Evolutionary conservation across 306 rosid species (phyloP), one percentile per base, ranked within the genome.

Genomic region (Comarum palustre): DNA sequence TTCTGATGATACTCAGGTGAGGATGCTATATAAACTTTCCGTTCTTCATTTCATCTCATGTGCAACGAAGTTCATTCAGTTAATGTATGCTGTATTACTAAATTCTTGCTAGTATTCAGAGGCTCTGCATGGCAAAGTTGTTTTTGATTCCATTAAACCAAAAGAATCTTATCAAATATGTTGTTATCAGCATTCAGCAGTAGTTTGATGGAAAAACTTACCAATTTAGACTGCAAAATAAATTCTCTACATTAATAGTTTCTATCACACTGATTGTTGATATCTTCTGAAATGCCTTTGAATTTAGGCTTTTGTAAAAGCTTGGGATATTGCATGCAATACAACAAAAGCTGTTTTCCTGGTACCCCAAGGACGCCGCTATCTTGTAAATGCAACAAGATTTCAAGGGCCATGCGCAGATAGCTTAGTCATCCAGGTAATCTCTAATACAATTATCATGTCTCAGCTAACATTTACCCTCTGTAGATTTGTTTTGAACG

Each of bases 1-100:
- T 88, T 79, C 89, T 78, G 99, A 89, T 77, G 92, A 94, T 83
- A 89, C 96, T 50, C 85, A 80, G 97, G 99, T 86, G 66, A 82
- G 67, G 67, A 59, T 54, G 20, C 11, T 20, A 20, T 52, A 20
- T 68, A 25, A n/a, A 61, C 17, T 7, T 47, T 52, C 29, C 29
- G 45, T 55, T 57, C 34, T 13, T 48, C 43, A 31, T 74, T 62
- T 61, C 47, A 1, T 46, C 12, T 38, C 65, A 24, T 52, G 52
- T 31, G 46, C 45, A 43, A 55, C 41, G 54, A 24, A 32, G 19
- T 41, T 79, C 34, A 67, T 52, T 69, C 65, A 46, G 50, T 39
- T 52, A 38, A 24, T 11, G 32, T 11, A 50, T 50, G 13, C 52
- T 73, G 24, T n/a, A n/a, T 45, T 59, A 17, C 54, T 31, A 68